Conservation (phyloP, 1,139 yeast species). For the Yamadazyma diddensiae region DNA sequence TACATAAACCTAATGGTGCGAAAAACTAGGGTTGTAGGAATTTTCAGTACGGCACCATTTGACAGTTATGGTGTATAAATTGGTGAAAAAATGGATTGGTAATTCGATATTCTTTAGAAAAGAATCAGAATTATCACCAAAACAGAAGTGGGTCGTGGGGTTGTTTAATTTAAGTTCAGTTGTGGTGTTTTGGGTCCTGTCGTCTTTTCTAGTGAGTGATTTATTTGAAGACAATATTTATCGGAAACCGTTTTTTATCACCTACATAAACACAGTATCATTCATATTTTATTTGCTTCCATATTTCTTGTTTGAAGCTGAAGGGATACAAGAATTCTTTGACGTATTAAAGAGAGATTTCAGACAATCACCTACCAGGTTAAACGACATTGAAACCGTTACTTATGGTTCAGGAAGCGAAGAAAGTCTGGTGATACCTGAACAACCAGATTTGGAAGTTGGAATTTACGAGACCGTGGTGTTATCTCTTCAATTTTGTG, state of each 20-base stretch:
- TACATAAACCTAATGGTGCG: not conserved
- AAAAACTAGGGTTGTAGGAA: not conserved
- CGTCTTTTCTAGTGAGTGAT: constrained; percentile 76
- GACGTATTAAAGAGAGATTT: constrained; percentile 21
- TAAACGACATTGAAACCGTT: constrained; percentile 12
- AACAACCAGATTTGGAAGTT: constrained; percentile 17
- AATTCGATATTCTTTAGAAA: constrained; percentile 11
- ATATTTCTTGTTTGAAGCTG: constrained; percentile 33
- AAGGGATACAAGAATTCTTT: constrained; percentile 22
- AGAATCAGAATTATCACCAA: constrained; percentile 18
- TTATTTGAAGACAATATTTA: constrained; percentile 67
- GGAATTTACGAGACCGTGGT: constrained; percentile 47
- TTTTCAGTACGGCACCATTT: no score
- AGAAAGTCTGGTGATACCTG: constrained; percentile 4
- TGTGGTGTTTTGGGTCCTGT: constrained; percentile 82
- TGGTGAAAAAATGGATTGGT: no score
- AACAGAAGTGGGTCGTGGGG: constrained; percentile 72
- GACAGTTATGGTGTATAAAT: no score
- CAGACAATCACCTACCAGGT: constrained; percentile 5
- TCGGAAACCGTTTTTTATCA: constrained; percentile 89
- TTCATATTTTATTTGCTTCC: constrained; percentile 78
- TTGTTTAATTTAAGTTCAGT: constrained; percentile 69
- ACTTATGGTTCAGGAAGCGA: constrained; percentile 19
- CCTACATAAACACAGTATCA: constrained; percentile 85
- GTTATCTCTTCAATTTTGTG: constrained; percentile 76